Percentiles rank a stretch among this genome's conserved stretches.
phyloP scores from a whole-genome alignment of 352 stramenopile genomes.

The Detonula confervacea region DNA sequence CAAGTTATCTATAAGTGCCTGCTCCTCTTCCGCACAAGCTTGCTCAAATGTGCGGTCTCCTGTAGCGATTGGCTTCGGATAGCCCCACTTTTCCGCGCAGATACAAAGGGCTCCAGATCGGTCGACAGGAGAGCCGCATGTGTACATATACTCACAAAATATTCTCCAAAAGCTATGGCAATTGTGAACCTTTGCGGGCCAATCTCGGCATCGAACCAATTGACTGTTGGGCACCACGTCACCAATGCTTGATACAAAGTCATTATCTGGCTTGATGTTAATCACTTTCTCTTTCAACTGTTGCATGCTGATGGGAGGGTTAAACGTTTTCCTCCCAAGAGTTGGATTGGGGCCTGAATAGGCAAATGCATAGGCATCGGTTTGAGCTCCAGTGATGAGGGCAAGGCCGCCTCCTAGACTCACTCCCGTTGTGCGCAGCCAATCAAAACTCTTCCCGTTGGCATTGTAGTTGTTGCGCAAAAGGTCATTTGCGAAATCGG shows the following conservation, averaged over 20 bases:
- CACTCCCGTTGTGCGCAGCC: not conserved
- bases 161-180: slow-evolving; percentile 1
- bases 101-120: slow-evolving; percentile 1
- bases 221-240: slow-evolving; percentile 52
- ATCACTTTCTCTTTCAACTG: slow-evolving; percentile 56
- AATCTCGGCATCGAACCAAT: not conserved
- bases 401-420: slow-evolving; percentile 54
- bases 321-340: slow-evolving; percentile 45
- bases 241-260: slow-evolving; percentile 59
- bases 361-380: slow-evolving; percentile 42
- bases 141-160: slow-evolving; percentile 9
- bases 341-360: slow-evolving; percentile 62
- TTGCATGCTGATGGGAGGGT: slow-evolving; percentile 46
- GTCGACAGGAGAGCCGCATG: slow-evolving; percentile 9
- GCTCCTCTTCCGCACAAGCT: not conserved
- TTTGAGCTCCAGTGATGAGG: slow-evolving; percentile 69
- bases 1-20: not conserved
- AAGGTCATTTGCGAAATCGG: slow-evolving; percentile 52
- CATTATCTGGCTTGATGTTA: slow-evolving; percentile 57
- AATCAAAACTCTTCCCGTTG: slow-evolving; percentile 8
- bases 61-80: slow-evolving; percentile 3
- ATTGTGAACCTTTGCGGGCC: not conserved
- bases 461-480: slow-evolving; percentile 30
- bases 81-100: not conserved
- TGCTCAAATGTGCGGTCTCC: slow-evolving; percentile 3